Conservation (phyloP, 2,329 filamentous ascomycete species). For the Sclerotinia subarctica region DNA sequence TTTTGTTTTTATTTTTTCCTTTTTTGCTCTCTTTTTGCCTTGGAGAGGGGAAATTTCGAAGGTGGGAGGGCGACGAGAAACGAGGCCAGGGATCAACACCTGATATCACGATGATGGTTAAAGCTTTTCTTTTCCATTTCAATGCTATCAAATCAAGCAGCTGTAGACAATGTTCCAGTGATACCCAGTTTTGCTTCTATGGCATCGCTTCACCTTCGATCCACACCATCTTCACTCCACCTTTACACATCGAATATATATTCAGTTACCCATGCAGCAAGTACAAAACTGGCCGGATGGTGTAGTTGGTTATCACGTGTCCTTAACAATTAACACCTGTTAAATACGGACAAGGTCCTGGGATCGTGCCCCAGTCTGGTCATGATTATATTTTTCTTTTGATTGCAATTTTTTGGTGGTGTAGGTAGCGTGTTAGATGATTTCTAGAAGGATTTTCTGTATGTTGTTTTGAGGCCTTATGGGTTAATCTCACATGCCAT, state of each 20-base stretch:
- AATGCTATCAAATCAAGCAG: neutral
- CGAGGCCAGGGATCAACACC: neutral
- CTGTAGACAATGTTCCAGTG: neutral
- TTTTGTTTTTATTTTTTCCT: too few relatives aligned
- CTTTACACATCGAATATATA: neutral
- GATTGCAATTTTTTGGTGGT: too few relatives aligned
- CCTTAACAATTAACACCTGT: conserved; percentile 1
- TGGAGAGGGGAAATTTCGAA: too few relatives aligned
- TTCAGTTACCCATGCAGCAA: rapidly evolving
- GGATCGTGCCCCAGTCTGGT: conserved; percentile 12
- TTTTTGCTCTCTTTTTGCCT: neutral
- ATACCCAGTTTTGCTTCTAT: neutral
- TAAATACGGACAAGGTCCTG: conserved; percentile 9
- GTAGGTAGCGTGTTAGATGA: neutral
- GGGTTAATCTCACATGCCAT: neutral
- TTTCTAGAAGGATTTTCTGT: neutral
- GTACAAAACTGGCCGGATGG: neutral
- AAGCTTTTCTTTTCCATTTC: neutral
- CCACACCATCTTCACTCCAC: neutral
- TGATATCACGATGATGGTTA: neutral
- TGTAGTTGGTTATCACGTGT: conserved; percentile 15
- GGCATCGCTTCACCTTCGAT: neutral
- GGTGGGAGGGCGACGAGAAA: neutral
- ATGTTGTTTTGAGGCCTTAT: neutral
- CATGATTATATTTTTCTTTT: neutral